These are phyloP conservation scores for Aspergillus funiculosus DNA, from an alignment of 495 filamentous ascomycete species.

Conservation along the genomic window DNA sequence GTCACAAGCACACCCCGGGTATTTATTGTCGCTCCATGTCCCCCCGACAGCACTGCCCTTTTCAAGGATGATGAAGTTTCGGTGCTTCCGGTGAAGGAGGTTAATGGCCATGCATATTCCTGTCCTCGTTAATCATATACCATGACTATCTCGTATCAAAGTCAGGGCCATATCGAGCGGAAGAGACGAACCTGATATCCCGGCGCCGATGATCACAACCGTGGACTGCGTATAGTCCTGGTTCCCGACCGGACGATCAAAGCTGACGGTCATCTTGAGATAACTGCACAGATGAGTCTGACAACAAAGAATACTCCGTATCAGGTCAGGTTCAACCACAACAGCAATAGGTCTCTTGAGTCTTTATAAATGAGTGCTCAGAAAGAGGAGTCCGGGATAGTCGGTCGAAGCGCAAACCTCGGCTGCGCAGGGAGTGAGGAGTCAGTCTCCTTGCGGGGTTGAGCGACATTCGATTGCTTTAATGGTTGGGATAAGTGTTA, in stretches of 20 bases:
- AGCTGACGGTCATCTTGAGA: not conserved
- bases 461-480: too few species aligned
- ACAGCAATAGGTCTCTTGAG: too few species aligned
- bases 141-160: not conserved
- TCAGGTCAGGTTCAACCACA: not conserved
- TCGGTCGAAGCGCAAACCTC: too few species aligned
- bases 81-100: constrained; percentile 46
- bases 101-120: constrained; percentile 56
- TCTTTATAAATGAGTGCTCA: too few species aligned
- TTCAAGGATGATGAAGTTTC: constrained; percentile 52
- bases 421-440: too few species aligned
- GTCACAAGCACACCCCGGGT: constrained; percentile 51
- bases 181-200: constrained; percentile 6
- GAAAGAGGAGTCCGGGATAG: too few species aligned
- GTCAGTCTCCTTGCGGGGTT: too few species aligned
- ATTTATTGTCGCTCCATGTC: constrained; percentile 52
- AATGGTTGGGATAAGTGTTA: too few species aligned
- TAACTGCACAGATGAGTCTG: not conserved
- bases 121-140: constrained; percentile 2
- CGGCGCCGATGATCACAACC: constrained; percentile 10
- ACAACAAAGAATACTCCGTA: not conserved
- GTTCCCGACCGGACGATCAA: constrained; percentile 8
- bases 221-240: constrained; percentile 11
- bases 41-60: constrained; percentile 49
- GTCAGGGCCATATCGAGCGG: not conserved